These are phyloP conservation scores for Sporothrix variecibatus DNA, from an alignment of 2,329 filamentous ascomycete species.

Conservation along the genomic window DNA sequence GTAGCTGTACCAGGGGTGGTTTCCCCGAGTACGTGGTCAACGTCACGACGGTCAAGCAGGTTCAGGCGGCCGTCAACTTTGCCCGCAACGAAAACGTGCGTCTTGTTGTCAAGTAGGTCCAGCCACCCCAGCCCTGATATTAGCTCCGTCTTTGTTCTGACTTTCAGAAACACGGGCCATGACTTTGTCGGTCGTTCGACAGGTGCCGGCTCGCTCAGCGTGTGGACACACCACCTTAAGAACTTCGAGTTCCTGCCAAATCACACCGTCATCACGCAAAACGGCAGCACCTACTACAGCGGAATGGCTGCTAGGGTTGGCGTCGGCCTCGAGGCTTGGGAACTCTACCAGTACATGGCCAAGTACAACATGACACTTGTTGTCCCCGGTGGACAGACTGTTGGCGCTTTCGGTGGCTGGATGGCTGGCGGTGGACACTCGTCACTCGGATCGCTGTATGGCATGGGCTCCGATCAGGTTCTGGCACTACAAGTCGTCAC, in stretches of 20 bases:
- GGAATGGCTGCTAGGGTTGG: constrained; percentile 44
- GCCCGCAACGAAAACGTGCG: constrained; percentile 44
- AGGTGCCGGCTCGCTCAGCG: constrained; percentile 48
- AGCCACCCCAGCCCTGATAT: not conserved
- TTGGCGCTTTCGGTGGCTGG: constrained; percentile 52
- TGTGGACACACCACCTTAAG: constrained; percentile 54
- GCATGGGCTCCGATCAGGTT: constrained; percentile 54
- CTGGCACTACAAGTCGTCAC: constrained; percentile 51
- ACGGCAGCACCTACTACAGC: constrained; percentile 36
- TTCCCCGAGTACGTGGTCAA: constrained; percentile 45
- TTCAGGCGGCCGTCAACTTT: constrained; percentile 46
- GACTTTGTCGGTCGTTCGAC: constrained; percentile 50
- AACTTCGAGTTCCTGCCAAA: constrained; percentile 42
- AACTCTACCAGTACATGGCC: constrained; percentile 37
- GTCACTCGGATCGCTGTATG: constrained; percentile 47
- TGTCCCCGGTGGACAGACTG: constrained; percentile 39
- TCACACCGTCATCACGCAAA: constrained; percentile 31
- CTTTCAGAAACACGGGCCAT: constrained; percentile 45
- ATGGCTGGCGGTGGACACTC: constrained; percentile 55
- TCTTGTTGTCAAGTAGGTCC: constrained; percentile 40
- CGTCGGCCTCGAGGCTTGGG: constrained; percentile 42
- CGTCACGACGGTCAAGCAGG: constrained; percentile 41
- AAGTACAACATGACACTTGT: constrained; percentile 37
- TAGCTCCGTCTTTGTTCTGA: not conserved
- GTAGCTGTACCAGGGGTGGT: constrained; percentile 42